Percentiles rank a stretch among this genome's conserved stretches.
Evolutionary conservation across 257 asterid genomes (phyloP).

Genomic region (Solanum lignicaule): DNA sequence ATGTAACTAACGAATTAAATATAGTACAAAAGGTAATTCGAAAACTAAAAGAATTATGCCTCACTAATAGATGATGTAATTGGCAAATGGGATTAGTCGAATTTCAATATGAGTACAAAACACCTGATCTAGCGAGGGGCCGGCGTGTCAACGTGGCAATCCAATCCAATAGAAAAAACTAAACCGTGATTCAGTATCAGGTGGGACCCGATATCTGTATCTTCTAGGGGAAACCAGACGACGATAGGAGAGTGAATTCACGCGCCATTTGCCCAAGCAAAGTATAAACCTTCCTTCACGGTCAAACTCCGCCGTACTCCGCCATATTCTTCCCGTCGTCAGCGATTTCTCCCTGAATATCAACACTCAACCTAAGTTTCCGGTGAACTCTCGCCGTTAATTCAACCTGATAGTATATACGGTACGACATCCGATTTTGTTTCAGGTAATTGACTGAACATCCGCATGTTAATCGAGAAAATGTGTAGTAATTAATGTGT

Average conservation of each 20-base stretch:
- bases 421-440: not conserved
- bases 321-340: not conserved
- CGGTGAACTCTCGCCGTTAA: not conserved
- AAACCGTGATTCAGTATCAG: not conserved
- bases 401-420: not conserved
- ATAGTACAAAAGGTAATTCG: not conserved
- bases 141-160: not conserved
- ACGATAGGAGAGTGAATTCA: not conserved
- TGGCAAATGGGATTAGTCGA: accelerated
- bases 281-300: not conserved
- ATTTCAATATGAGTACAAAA: not conserved
- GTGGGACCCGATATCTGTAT: not conserved
- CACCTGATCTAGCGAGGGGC: not conserved
- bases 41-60: not conserved
- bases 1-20: not conserved
- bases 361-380: not conserved
- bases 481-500: not conserved
- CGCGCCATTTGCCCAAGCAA: not conserved
- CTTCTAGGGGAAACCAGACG: not conserved
- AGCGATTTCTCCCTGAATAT: not conserved
- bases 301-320: not conserved
- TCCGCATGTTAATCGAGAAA: not conserved
- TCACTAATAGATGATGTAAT: not conserved
- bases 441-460: not conserved
- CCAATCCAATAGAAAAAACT: not conserved